Conservation (phyloP, 2,329 filamentous ascomycete species). For the Apiospora pterosperma region DNA sequence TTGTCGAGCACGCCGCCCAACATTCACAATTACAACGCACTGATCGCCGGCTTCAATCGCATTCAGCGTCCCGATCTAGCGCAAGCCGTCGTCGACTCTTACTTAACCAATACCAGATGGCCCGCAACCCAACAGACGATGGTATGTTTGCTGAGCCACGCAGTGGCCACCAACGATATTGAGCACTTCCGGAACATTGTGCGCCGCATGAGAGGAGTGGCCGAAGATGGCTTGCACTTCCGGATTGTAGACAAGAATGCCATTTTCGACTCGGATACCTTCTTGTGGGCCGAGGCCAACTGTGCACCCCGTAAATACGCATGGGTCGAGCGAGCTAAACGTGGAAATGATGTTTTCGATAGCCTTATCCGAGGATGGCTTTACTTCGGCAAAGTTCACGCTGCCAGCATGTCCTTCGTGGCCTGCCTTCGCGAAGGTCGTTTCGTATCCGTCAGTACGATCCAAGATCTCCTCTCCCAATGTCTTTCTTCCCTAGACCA, state of each 20-base stretch:
- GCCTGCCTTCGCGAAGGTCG: conserved; percentile 21
- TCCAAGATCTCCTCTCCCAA: conserved; percentile 21
- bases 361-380: conserved; percentile 46
- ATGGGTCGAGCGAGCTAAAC: conserved; percentile 35
- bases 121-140: conserved; percentile 47
- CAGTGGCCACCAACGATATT: conserved; percentile 37
- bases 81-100: conserved; percentile 49
- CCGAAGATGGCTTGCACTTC: conserved; percentile 25
- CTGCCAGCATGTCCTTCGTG: conserved; percentile 24
- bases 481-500: conserved; percentile 20
- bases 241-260: conserved; percentile 27
- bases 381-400: conserved; percentile 33
- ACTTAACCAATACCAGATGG: conserved; percentile 40
- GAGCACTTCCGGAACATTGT: conserved; percentile 42
- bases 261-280: conserved; percentile 17
- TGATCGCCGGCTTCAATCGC: conserved; percentile 63
- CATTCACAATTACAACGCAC: conserved; percentile 66
- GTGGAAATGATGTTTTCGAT: conserved; percentile 39
- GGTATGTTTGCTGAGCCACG: conserved; percentile 48
- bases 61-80: conserved; percentile 47
- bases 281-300: conserved; percentile 15
- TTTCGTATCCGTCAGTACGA: conserved; percentile 17
- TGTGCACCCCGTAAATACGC: conserved; percentile 27
- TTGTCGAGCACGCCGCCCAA: conserved; percentile 58
- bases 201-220: conserved; percentile 40